A percentile compares a stretch with the other conserved stretches of the same genome.
Conservation (phyloP, 2,329 filamentous ascomycete species). For the Aspergillus vadensis region DNA sequence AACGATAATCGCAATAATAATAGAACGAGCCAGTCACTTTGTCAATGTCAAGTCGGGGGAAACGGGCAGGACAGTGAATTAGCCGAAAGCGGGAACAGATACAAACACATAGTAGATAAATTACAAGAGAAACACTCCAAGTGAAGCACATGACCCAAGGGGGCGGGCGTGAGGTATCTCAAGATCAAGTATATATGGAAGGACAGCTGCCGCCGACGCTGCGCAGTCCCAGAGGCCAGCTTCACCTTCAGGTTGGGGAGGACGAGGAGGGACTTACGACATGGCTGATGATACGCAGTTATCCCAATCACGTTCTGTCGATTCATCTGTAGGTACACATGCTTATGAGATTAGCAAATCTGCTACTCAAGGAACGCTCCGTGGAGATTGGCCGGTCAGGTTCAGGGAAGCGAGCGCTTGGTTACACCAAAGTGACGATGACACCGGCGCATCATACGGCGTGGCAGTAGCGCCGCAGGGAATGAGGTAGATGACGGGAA, state of each 20-base stretch:
- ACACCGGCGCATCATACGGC: conserved; percentile 40
- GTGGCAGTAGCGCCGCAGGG: conserved; percentile 32
- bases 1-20: conserved; percentile 1
- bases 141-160: conserved; percentile 1
- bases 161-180: not conserved
- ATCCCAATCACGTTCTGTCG: conserved; percentile 38
- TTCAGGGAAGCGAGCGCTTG: conserved; percentile 30
- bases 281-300: conserved; percentile 39
- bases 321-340: conserved; percentile 45
- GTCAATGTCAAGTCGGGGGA: not conserved
- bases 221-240: conserved; percentile 1
- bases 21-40: conserved; percentile 6
- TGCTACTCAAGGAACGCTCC: conserved; percentile 34
- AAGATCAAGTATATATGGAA: conserved; percentile 4
- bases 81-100: not conserved
- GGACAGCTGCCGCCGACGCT: conserved; percentile 1
- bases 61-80: not conserved
- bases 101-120: not conserved
- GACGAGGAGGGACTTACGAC: conserved; percentile 41
- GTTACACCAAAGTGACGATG: conserved; percentile 42
- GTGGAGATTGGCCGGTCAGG: conserved; percentile 32
- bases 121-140: not conserved
- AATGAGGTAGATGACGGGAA: conserved; percentile 22
- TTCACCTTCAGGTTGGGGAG: conserved; percentile 12
- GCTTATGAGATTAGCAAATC: conserved; percentile 38